Evolutionary conservation across 208 protist genomes (phyloP).

Genomic region (Leishmania amazonensis): DNA sequence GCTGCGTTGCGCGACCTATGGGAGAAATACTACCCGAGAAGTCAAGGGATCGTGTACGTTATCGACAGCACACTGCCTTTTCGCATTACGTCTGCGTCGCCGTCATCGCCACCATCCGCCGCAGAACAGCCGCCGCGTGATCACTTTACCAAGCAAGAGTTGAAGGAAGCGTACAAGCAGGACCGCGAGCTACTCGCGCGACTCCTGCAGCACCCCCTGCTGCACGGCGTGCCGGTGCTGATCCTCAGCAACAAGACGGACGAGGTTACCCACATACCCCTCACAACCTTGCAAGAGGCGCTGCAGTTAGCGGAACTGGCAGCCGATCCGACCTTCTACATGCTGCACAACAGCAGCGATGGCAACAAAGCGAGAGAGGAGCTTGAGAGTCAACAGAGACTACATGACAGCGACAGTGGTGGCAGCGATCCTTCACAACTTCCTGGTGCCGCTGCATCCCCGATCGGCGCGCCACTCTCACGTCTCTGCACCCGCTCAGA

Average conservation of each 20-base stretch:
- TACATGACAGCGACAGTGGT: neutral
- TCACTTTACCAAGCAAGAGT: conserved; percentile 23
- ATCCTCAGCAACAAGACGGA: conserved; percentile 96
- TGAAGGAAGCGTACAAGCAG: conserved; percentile 28
- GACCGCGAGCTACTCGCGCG: conserved; percentile 61
- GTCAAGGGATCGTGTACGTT: conserved; percentile 93
- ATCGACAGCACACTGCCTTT: conserved; percentile 73
- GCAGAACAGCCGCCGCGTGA: conserved; percentile 7
- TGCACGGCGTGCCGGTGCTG: conserved; percentile 83
- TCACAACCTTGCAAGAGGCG: conserved; percentile 61
- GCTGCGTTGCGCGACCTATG: conserved; percentile 94
- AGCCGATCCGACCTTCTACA: conserved; percentile 45
- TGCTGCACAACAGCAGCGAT: conserved; percentile 11
- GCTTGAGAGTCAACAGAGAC: neutral
- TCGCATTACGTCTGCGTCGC: neutral
- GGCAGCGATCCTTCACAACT: neutral
- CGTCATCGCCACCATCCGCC: neutral
- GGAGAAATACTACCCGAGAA: conserved; percentile 96
- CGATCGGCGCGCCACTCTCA: neutral
- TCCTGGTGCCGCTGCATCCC: neutral
- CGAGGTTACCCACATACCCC: conserved; percentile 48
- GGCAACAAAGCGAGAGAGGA: neutral
- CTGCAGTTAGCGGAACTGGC: conserved; percentile 70
- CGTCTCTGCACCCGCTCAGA: conserved; percentile 11
- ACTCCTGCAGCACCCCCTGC: conserved; percentile 81